These are phyloP conservation scores for Moesziomyces globuligerus DNA, from an alignment of 1,284 basidiomycete species.

Conservation along the genomic window DNA sequence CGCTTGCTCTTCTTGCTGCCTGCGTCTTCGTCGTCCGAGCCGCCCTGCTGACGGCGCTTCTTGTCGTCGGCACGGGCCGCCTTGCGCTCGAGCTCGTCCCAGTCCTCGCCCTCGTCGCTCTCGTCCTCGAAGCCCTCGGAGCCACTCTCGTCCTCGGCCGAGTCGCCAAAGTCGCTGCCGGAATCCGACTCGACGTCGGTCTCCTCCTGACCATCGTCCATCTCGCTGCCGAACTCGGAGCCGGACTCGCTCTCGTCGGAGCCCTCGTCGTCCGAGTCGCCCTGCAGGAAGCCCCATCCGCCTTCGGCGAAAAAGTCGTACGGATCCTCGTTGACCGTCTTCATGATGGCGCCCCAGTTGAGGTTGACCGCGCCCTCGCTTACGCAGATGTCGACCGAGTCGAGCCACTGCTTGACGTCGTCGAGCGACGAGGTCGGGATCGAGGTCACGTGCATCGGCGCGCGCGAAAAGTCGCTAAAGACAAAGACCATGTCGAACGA, in stretches of 20 bases:
- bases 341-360: conserved; percentile 92
- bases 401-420: conserved; percentile 77
- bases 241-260: conserved; percentile 57
- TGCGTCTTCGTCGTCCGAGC: conserved; percentile 48
- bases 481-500: conserved; percentile 98
- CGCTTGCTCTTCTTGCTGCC: conserved; percentile 45
- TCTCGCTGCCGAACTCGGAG: conserved; percentile 65
- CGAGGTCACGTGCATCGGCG: conserved; percentile 75
- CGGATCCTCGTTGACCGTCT: conserved; percentile 72
- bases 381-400: conserved; percentile 90
- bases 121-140: conserved; percentile 77
- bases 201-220: conserved; percentile 64
- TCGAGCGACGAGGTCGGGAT: conserved; percentile 61
- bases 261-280: conserved; percentile 38
- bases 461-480: conserved; percentile 92
- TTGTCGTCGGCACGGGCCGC: conserved; percentile 61
- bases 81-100: conserved; percentile 92
- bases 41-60: conserved; percentile 54
- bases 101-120: conserved; percentile 76
- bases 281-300: conserved; percentile 87
- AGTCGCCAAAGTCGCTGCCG: conserved; percentile 65
- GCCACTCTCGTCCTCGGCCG: conserved; percentile 68
- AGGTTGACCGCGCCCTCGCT: conserved; percentile 96
- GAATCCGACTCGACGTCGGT: conserved; percentile 59
- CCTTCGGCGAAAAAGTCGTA: conserved; percentile 95